phyloP scores from a whole-genome alignment of 352 stramenopile species.

The Elongisporangium prolatum region DNA sequence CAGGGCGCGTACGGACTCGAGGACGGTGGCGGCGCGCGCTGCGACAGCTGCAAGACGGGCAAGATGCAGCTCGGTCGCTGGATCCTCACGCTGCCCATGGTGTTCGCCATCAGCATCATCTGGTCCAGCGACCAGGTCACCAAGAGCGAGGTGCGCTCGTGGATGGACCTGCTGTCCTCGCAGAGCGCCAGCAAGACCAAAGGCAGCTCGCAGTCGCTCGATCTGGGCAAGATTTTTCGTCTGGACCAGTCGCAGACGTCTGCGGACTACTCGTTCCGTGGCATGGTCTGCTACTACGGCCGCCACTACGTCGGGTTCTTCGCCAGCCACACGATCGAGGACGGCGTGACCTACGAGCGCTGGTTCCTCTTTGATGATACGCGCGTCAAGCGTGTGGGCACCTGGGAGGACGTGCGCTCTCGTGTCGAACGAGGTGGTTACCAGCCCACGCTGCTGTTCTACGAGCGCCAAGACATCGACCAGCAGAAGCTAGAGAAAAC shows the following conservation, averaged over 20 bases:
- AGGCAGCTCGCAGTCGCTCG: constrained; percentile 36
- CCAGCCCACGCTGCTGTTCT: constrained; percentile 80
- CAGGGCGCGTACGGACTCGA: constrained; percentile 28
- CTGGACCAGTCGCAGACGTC: constrained; percentile 34
- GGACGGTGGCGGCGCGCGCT: constrained; percentile 22
- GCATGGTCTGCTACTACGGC: constrained; percentile 85
- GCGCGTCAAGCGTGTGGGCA: constrained; percentile 68
- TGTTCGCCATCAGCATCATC: constrained; percentile 81
- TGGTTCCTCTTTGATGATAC: constrained; percentile 87
- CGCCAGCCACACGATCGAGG: constrained; percentile 52
- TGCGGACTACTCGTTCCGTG: constrained; percentile 63
- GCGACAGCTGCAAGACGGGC: constrained; percentile 43
- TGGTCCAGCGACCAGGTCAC: constrained; percentile 68
- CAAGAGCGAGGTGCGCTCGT: constrained; percentile 63
- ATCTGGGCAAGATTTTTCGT: constrained; percentile 67
- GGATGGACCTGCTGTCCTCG: constrained; percentile 60
- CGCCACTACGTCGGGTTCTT: constrained; percentile 86
- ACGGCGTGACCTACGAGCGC: constrained; percentile 41
- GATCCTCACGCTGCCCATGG: constrained; percentile 83
- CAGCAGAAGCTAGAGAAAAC: constrained; percentile 59
- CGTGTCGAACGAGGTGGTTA: constrained; percentile 77
- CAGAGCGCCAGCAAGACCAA: constrained; percentile 21
- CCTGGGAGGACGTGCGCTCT: constrained; percentile 64
- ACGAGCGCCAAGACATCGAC: constrained; percentile 68
- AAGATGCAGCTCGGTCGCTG: constrained; percentile 53